Conservation (phyloP, 108 stramenopile species). For the Schizochytrium sp. region DNA sequence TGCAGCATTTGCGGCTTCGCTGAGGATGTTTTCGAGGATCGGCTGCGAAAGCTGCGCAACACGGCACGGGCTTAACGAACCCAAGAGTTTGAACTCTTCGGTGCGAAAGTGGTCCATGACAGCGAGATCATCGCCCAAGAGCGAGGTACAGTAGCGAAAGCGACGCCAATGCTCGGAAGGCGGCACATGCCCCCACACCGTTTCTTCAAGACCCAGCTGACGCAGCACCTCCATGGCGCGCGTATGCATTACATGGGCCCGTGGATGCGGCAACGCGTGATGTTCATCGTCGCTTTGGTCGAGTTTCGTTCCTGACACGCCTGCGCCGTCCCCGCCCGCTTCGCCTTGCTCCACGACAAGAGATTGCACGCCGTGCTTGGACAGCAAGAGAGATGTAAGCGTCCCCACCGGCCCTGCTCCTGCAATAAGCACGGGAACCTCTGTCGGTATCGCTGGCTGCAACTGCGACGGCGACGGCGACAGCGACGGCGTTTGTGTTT, state of each 20-base stretch:
- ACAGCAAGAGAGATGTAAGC: background rate
- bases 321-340: background rate
- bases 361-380: background rate
- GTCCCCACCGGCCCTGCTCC: slow-evolving; percentile 15
- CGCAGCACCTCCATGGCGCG: slow-evolving; percentile 26
- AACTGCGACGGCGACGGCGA: too few relatives aligned
- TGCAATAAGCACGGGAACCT: background rate
- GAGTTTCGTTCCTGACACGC: background rate
- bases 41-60: slow-evolving; percentile 42
- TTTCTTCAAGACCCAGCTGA: background rate
- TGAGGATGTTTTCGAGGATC: slow-evolving; percentile 35
- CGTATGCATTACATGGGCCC: slow-evolving; percentile 18
- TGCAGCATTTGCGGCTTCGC: background rate
- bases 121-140: background rate
- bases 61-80: background rate
- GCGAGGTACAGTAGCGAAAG: slow-evolving; percentile 2
- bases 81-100: background rate
- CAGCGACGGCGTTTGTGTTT: too few relatives aligned
- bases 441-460: background rate
- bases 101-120: background rate
- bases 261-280: slow-evolving; percentile 1
- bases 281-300: background rate
- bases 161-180: slow-evolving; percentile 15
- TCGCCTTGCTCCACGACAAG: background rate
- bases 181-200: background rate